A percentile compares a stretch with the other conserved stretches of the same genome.
Evolutionary conservation across 106 monocot genomes (phyloP).

Genomic region (Phalaenopsis equestris): DNA sequence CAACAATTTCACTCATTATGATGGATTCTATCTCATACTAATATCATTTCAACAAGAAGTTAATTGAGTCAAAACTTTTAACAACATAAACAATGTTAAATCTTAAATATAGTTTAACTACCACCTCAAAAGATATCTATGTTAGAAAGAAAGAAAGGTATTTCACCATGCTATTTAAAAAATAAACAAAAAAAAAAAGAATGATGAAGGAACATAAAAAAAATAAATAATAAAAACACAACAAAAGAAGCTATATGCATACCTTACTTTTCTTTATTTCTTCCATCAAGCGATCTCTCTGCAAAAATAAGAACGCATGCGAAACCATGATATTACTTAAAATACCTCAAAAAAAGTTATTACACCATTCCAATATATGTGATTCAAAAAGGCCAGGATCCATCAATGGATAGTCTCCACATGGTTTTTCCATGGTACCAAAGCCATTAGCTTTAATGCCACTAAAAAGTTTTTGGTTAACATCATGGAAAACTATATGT

Average conservation of each 20-base stretch:
- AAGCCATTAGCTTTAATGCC: background rate
- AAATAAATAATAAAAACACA: background rate
- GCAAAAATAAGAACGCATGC: background rate
- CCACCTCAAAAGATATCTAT: background rate
- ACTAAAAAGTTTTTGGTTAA: background rate
- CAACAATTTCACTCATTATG: background rate
- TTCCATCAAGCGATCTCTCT: conserved; percentile 2
- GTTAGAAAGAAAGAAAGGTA: background rate
- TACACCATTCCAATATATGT: background rate
- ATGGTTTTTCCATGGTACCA: background rate
- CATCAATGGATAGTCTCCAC: background rate
- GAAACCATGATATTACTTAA: background rate
- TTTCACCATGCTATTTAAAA: background rate
- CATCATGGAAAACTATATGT: background rate
- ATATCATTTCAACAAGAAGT: background rate
- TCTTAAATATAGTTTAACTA: background rate
- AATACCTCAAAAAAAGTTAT: background rate
- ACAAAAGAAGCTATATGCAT: background rate
- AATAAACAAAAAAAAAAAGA: no score
- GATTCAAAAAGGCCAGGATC: conserved; percentile 3
- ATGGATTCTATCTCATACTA: background rate
- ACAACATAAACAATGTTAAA: background rate
- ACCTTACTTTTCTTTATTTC: conserved; percentile 3
- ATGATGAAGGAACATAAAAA: no score
- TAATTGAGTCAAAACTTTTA: background rate